Conservation (phyloP, 176 grass and related monocot genomes). For the Alloteropsis semialata region DNA sequence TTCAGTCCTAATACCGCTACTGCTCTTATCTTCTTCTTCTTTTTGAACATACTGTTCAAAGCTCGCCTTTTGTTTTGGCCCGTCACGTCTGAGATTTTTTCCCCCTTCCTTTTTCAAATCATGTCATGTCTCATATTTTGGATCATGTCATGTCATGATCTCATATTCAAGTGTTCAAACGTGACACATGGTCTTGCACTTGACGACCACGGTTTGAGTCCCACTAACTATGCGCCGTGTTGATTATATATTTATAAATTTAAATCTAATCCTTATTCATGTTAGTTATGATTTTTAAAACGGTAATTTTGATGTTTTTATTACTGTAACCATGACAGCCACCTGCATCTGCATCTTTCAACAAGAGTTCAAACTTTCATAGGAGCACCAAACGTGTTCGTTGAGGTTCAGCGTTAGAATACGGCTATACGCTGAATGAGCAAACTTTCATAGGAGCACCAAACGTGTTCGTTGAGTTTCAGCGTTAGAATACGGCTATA, state of each 20-base stretch:
- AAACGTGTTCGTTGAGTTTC: background rate
- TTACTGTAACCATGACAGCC: background rate
- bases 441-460: background rate
- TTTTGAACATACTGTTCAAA: background rate
- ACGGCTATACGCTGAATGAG: background rate
- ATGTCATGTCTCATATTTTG: background rate
- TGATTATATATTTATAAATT: too few relatives aligned
- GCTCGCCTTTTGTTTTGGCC: too few relatives aligned
- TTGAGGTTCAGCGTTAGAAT: background rate
- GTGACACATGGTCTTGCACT: too few relatives aligned
- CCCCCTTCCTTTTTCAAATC: background rate
- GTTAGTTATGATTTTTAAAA: too few relatives aligned
- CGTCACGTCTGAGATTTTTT: background rate
- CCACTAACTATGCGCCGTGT: too few relatives aligned
- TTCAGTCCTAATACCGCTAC: background rate
- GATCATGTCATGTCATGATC: too few relatives aligned
- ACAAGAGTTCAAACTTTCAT: background rate
- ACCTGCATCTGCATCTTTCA: background rate
- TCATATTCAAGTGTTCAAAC: too few relatives aligned
- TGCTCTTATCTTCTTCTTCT: background rate
- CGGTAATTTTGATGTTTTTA: background rate
- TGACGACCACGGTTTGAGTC: too few relatives aligned
- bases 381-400: background rate
- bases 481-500: background rate
- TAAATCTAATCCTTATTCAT: too few relatives aligned